Evolutionary conservation across 192 early-diverging fungal genomes (phyloP).

Genomic region (Backusella tuberculispora): DNA sequence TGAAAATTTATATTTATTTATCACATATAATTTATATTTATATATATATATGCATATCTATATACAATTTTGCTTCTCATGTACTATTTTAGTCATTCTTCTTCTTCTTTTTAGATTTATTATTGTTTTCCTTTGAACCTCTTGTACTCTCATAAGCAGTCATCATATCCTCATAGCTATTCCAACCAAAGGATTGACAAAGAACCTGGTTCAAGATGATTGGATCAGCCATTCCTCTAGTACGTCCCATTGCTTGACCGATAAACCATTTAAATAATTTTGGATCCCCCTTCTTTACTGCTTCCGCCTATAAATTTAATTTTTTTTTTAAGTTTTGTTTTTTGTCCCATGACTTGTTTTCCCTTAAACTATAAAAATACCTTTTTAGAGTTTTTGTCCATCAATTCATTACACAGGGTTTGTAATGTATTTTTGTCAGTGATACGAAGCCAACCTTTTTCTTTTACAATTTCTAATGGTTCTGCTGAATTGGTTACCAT

Average conservation of each 20-base stretch:
- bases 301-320: slow-evolving; percentile 49
- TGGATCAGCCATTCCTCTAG: slow-evolving; percentile 81
- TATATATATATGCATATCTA: no score
- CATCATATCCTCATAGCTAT: slow-evolving; percentile 12
- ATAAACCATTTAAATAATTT: slow-evolving; percentile 81
- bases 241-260: slow-evolving; percentile 80
- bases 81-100: neutral
- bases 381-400: slow-evolving; percentile 49
- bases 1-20: no score
- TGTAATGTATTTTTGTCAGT: slow-evolving; percentile 47
- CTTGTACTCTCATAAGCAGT: slow-evolving; percentile 8
- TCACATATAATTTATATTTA: no score
- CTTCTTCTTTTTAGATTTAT: slow-evolving; percentile 48
- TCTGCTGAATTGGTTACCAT: slow-evolving; percentile 67
- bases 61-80: no score
- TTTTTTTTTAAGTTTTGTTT: neutral
- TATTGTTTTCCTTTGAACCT: slow-evolving; percentile 36
- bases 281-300: slow-evolving; percentile 65
- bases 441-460: slow-evolving; percentile 63
- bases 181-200: slow-evolving; percentile 42
- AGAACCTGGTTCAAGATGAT: slow-evolving; percentile 64
- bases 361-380: slow-evolving; percentile 20
- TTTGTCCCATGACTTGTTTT: neutral
- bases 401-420: slow-evolving; percentile 47
- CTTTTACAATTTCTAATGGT: slow-evolving; percentile 61